These are phyloP conservation scores for Pterocarpus macrocarpus DNA, from an alignment of 306 rosid species.

Conservation along the genomic window DNA sequence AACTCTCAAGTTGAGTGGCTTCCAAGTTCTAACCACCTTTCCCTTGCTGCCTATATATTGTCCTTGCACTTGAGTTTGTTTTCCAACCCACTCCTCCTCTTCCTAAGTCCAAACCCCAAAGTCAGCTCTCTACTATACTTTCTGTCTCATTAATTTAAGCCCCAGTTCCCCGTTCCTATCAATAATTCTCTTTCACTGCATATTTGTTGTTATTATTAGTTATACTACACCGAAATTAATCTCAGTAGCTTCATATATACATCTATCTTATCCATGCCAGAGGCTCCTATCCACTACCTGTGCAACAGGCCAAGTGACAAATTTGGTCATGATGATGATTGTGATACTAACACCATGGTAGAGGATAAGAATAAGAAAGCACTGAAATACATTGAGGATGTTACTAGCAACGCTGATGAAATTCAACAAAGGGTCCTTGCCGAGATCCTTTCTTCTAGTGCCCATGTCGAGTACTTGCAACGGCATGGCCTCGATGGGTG, in stretches of 20 bases:
- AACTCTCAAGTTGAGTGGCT: constrained; percentile 7
- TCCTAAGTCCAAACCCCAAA: constrained; percentile 20
- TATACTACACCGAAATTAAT: neutral
- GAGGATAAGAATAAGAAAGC: constrained; percentile 41
- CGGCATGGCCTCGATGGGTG: constrained; percentile 56
- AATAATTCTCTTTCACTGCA: neutral
- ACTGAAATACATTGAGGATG: constrained; percentile 60
- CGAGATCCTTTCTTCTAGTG: constrained; percentile 63
- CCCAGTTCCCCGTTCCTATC: constrained; percentile 5
- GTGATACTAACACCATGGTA: neutral
- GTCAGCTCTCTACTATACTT: neutral
- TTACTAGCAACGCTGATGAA: constrained; percentile 61
- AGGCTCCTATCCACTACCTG: constrained; percentile 41
- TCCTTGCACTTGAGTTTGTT: neutral
- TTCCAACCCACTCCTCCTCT: constrained; percentile 1
- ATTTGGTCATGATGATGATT: neutral
- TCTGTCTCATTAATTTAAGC: neutral
- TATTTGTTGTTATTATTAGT: neutral
- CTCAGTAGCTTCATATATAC: neutral
- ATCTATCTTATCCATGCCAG: constrained; percentile 48
- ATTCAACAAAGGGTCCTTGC: constrained; percentile 56
- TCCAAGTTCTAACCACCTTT: constrained; percentile 16
- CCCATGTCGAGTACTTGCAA: constrained; percentile 63
- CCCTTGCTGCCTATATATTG: constrained; percentile 38
- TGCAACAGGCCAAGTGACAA: constrained; percentile 14